Percentiles rank a stretch among this genome's conserved stretches.
These are phyloP conservation scores for Cucurbitaria berberidis DNA, from an alignment of 2,329 filamentous ascomycete genomes.

Conservation along the genomic window DNA sequence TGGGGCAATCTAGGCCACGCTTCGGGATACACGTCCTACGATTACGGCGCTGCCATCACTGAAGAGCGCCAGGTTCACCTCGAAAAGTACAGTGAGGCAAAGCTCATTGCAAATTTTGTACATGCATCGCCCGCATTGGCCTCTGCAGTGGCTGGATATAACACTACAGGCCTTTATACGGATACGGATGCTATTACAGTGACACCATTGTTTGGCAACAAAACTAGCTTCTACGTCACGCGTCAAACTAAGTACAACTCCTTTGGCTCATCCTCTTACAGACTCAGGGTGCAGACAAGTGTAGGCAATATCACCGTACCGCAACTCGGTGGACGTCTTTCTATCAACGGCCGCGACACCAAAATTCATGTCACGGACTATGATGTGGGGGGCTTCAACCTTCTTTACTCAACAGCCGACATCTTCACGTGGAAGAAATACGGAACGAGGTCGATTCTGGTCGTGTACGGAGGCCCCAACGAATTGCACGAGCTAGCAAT, in stretches of 20 bases:
- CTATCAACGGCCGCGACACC: constrained; percentile 66
- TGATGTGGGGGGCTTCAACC: constrained; percentile 59
- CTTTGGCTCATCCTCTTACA: constrained; percentile 63
- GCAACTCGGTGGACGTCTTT: constrained; percentile 60
- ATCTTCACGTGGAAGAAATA: constrained; percentile 70
- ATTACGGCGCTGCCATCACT: constrained; percentile 67
- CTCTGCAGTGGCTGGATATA: constrained; percentile 47
- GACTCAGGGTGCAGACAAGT: constrained; percentile 63
- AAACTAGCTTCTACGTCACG: constrained; percentile 66
- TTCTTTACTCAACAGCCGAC: constrained; percentile 72
- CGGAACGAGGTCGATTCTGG: constrained; percentile 60
- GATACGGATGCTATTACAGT: constrained; percentile 57
- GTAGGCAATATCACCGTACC: constrained; percentile 62
- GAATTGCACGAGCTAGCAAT: constrained; percentile 68
- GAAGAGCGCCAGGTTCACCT: constrained; percentile 70
- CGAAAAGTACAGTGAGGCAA: constrained; percentile 79
- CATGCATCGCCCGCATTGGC: constrained; percentile 72
- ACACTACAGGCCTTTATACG: constrained; percentile 25
- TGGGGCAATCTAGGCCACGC: constrained; percentile 76
- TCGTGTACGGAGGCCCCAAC: constrained; percentile 66
- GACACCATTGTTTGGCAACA: constrained; percentile 63
- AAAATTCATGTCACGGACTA: constrained; percentile 72
- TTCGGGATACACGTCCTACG: constrained; percentile 61
- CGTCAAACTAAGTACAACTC: constrained; percentile 69
- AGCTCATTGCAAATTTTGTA: constrained; percentile 74